phyloP scores from a whole-genome alignment of 768 basidiomycete genomes.

The Hemileccinum rubropunctum region DNA sequence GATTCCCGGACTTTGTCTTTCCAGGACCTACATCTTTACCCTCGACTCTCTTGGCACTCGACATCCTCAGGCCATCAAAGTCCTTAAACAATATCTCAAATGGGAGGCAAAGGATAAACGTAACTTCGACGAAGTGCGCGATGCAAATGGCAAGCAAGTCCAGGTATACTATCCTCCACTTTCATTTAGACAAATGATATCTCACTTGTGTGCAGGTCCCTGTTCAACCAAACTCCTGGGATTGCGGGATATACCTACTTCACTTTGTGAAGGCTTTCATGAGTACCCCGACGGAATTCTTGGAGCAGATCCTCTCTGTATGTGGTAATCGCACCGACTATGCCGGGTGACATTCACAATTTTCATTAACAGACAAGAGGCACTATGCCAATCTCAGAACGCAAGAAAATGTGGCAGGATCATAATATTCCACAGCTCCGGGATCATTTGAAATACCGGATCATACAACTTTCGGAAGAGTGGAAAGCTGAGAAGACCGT shows the following conservation, averaged over 20 bases:
- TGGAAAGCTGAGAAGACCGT: constrained; percentile 49
- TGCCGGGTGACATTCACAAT: background rate
- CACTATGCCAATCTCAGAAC: constrained; percentile 34
- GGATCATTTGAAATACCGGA: constrained; percentile 40
- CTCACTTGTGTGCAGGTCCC: constrained; percentile 60
- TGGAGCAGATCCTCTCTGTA: constrained; percentile 44
- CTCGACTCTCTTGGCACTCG: constrained; percentile 82
- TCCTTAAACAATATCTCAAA: constrained; percentile 64
- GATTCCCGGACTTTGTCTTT: background rate
- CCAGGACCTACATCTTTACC: constrained; percentile 78
- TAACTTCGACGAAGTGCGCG: constrained; percentile 35
- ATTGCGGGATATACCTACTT: constrained; percentile 90
- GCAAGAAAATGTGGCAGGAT: constrained; percentile 53
- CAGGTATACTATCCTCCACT: constrained; percentile 38
- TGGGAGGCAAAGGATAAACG: constrained; percentile 79
- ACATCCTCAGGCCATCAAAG: constrained; percentile 65
- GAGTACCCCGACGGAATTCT: constrained; percentile 51
- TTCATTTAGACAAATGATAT: background rate
- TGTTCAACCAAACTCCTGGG: constrained; percentile 82
- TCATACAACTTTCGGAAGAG: constrained; percentile 47
- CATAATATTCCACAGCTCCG: constrained; percentile 46
- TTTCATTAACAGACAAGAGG: constrained; percentile 28
- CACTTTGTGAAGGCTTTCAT: constrained; percentile 85
- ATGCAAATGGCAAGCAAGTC: constrained; percentile 47
- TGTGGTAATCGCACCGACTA: background rate